Base-by-base conservation (phyloP, 306 rosid species). In the Trifolium pratense region DNA sequence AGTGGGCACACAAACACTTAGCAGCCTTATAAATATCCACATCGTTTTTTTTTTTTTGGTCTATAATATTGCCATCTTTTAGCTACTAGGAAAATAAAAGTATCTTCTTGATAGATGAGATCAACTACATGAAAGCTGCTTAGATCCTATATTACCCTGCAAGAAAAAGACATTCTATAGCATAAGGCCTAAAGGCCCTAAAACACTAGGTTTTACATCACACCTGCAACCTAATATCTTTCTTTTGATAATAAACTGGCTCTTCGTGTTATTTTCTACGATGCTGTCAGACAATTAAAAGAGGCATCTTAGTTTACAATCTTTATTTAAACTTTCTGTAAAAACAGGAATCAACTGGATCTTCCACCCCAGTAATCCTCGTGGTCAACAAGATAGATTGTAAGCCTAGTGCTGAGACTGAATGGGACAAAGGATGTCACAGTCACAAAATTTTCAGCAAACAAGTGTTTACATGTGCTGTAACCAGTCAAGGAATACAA, bases 351-450 rank as follows among this genome's bases (percentile, higher is more conserved):
- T 82, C 90, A 63, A 63, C 74, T 66, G 95, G 91, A 86, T 86
- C 91, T 52, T 83, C 87, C 48, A 84, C 90, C 79, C 96, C 96
- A 2, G 75, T 85, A 62, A 89, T 94, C 75, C 97, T 94, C 71
- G 98, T 91, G 73, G 76, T 91, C 53, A 94, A 94, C 88, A 89
- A 94, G 87, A 87, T 88, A 73, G 97, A 94, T 61, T 80, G 95
- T 73, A 78, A 77, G 43, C 74, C 88, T 63, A 74, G 79, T 77
- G 79, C 79, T 25, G 78, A 80, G 73, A 82, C 76, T 64, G 86
- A 81, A 53, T 76, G 81, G 85, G 62, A 78, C 80, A 65, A 74
- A 64, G 46, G 72, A 12, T 62, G 74, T 43, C 31, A 46, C 4
- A 48, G 59, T 48, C 60, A 36, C 6, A 39, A 75, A 76, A 21